A percentile compares a stretch with the other conserved stretches of the same genome.
These are phyloP conservation scores for Tetracladium setigerum DNA, from an alignment of 495 filamentous ascomycete genomes.

Conservation along the genomic window DNA sequence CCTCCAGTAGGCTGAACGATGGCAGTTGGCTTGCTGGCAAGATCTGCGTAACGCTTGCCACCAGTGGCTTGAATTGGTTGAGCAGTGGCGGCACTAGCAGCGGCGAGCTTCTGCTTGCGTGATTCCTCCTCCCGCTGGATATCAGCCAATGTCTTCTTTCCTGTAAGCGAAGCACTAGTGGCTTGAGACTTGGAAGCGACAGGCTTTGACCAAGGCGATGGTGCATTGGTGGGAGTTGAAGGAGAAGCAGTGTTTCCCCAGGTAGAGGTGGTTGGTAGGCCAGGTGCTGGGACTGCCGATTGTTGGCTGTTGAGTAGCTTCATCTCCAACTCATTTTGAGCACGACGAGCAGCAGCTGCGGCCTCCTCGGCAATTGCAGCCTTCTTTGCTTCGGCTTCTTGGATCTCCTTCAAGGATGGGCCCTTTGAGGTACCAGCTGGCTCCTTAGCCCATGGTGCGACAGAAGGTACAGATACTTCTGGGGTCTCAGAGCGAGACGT, in stretches of 20 bases:
- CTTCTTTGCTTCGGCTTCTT: constrained; percentile 88
- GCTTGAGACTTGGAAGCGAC: constrained; percentile 47
- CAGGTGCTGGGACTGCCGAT: constrained; percentile 56
- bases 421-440: constrained; percentile 69
- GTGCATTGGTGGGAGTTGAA: constrained; percentile 41
- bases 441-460: constrained; percentile 95
- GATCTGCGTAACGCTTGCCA: constrained; percentile 90
- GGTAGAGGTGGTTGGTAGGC: constrained; percentile 80
- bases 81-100: constrained; percentile 45
- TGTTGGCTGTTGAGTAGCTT: constrained; percentile 42
- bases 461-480: constrained; percentile 47
- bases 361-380: constrained; percentile 86
- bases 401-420: constrained; percentile 92
- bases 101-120: constrained; percentile 65
- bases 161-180: constrained; percentile 32
- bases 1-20: constrained; percentile 28
- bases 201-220: constrained; percentile 59
- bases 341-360: constrained; percentile 72
- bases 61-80: constrained; percentile 41
- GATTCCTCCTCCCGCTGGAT: constrained; percentile 95
- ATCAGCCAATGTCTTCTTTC: constrained; percentile 78
- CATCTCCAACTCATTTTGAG: constrained; percentile 72
- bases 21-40: constrained; percentile 67
- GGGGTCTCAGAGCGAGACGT: constrained; percentile 73
- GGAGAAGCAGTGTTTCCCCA: constrained; percentile 73